These are phyloP conservation scores for Suaeda aralocaspica DNA, from an alignment of 148 eudicot genomes.

Conservation along the genomic window DNA sequence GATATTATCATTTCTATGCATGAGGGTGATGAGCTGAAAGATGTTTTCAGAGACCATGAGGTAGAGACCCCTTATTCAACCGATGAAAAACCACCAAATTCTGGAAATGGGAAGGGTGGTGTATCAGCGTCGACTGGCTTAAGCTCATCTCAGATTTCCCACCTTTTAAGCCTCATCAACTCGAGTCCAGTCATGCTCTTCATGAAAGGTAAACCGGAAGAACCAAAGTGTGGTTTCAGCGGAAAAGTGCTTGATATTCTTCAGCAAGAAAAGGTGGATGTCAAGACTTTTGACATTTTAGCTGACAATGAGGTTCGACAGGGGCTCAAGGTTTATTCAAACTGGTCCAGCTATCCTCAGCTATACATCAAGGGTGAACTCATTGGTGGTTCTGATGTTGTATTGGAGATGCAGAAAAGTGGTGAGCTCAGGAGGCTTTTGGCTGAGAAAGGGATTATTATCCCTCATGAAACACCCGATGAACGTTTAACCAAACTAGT, in stretches of 20 bases:
- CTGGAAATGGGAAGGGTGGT: conserved; percentile 39
- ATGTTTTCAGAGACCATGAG: conserved; percentile 61
- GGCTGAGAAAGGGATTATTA: conserved; percentile 46
- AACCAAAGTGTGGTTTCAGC: conserved; percentile 92
- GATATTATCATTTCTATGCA: conserved; percentile 83
- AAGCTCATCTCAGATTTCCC: conserved; percentile 47
- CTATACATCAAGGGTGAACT: conserved; percentile 88
- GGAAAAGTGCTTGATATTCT: conserved; percentile 90
- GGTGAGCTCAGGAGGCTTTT: conserved; percentile 68
- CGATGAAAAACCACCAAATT: conserved; percentile 27
- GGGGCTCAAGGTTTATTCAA: conserved; percentile 87
- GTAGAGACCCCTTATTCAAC: conserved; percentile 30
- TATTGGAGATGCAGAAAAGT: conserved; percentile 97
- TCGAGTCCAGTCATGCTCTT: conserved; percentile 74
- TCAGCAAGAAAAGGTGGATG: conserved; percentile 58
- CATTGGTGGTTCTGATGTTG: conserved; percentile 92
- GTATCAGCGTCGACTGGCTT: conserved; percentile 59
- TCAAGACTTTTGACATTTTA: conserved; percentile 72
- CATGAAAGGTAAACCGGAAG: conserved; percentile 92
- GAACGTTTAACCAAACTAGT: conserved; percentile 60
- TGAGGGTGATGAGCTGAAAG: conserved; percentile 74
- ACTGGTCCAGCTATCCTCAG: conserved; percentile 99
- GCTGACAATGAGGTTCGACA: conserved; percentile 84
- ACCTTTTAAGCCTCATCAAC: conserved; percentile 48
- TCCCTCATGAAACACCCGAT: conserved; percentile 36